Evolutionary conservation across 306 rosid genomes (phyloP), one percentile per base, ranked within the genome.

Genomic region (Pterocarpus santalinus): DNA sequence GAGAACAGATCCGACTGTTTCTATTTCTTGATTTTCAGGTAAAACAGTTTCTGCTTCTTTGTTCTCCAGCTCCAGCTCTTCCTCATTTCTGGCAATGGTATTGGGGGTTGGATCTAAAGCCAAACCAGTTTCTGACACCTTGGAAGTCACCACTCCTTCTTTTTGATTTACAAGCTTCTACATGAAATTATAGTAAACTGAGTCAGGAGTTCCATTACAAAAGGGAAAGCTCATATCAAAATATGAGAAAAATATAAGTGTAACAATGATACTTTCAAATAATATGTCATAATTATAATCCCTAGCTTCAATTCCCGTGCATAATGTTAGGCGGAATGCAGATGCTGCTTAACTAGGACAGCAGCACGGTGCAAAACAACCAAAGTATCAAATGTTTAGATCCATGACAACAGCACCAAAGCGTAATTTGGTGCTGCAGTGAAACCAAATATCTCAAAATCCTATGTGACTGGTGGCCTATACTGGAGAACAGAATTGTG

Each of bases 101-200:
- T 49, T 55, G 34, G 85, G 56, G 47, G 80, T 82, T 69, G 91
- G 87, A 75, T 85, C 90, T 51, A 90, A 80, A 82, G 82, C 86
- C 77, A 90, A 84, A 57, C 81, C 85, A 35, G 88, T 71, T 83
- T 85, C 98, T 0, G 89, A 51, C 80, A 80, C 88, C 87, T 86
- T 92, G 69, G 98, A 78, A 68, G 79, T 41, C 75, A 90, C 85
- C 80, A 87, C 79, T 80, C 88, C 90, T 79, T 89, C 97, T 62
- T 88, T 94, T 86, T 83, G 82, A 51, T 78, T 90, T 46, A 72
- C 80, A 86, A 85, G 35, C 88, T 89, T 93, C 99, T 95, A 66
- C 72, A 87, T 11, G 46, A 17, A 77, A 68, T 75, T 43, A 75
- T 55, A 68, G 67, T 44, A 41, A 60, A 78, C 63, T 44, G 75